Evolutionary conservation across 306 rosid genomes (phyloP).

Genomic region (Glycine latifolia): DNA sequence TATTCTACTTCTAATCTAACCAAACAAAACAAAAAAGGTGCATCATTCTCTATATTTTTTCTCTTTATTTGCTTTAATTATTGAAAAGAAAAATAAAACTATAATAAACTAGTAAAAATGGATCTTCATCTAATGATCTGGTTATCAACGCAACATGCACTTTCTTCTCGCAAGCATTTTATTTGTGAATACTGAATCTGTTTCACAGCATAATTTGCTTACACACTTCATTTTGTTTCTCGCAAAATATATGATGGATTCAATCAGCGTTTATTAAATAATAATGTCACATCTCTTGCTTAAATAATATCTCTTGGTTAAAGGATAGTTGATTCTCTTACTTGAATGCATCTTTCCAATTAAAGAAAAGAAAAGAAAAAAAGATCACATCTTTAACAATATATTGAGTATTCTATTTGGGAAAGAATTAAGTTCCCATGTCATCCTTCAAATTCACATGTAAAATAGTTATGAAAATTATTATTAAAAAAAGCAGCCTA

Average conservation of each 20-base stretch:
- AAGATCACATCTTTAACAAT: background rate
- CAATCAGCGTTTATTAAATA: background rate
- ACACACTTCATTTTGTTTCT: background rate
- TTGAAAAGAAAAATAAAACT: too few relatives aligned
- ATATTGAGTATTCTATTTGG: background rate
- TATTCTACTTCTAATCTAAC: too few relatives aligned
- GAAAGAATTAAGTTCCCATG: background rate
- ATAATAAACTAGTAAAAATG: too few relatives aligned
- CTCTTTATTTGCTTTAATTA: too few relatives aligned
- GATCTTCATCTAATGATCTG: background rate
- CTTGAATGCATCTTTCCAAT: too few relatives aligned
- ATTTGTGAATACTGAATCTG: background rate
- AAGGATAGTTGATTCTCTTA: too few relatives aligned
- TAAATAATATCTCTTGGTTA: background rate
- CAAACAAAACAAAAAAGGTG: too few relatives aligned
- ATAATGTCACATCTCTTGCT: background rate
- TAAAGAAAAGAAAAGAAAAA: too few relatives aligned
- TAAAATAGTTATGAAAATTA: background rate
- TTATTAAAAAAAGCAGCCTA: background rate
- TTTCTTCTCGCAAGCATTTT: background rate
- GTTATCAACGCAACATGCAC: too few relatives aligned
- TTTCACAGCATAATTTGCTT: background rate
- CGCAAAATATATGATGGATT: background rate
- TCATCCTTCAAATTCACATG: background rate
- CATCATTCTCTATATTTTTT: too few relatives aligned